Evolutionary conservation across 1,284 basidiomycete species (phyloP).

Genomic region (Moniliella sp.): DNA sequence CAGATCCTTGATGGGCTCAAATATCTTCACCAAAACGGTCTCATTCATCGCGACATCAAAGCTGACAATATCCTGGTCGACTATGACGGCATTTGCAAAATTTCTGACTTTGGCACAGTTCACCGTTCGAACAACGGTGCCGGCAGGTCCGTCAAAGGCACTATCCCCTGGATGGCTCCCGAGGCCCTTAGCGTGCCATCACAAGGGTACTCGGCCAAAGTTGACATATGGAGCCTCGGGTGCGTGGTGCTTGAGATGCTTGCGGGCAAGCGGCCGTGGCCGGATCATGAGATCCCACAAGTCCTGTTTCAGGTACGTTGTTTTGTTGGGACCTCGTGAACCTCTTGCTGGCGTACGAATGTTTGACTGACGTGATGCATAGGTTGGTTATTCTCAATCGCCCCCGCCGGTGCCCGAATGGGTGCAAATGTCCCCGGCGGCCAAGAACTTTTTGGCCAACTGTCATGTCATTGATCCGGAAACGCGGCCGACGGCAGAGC

Average conservation of each 20-base stretch:
- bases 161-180: conserved; percentile 98
- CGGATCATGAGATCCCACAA: conserved; percentile 61
- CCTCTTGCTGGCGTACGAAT: no score
- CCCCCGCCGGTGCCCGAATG: conserved; percentile 73
- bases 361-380: conserved; percentile 6
- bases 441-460: conserved; percentile 62
- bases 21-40: conserved; percentile 73
- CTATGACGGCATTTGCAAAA: conserved; percentile 77
- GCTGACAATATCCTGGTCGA: conserved; percentile 96
- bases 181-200: conserved; percentile 69
- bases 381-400: conserved; percentile 59
- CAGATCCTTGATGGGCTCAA: conserved; percentile 81
- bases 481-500: conserved; percentile 59
- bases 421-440: conserved; percentile 50
- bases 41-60: conserved; percentile 88
- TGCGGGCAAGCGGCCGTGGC: conserved; percentile 81
- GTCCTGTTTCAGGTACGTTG: conserved; percentile 68
- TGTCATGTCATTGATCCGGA: conserved; percentile 80
- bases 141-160: conserved; percentile 65
- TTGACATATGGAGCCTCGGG: conserved; percentile 93
- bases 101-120: conserved; percentile 66
- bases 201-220: conserved; percentile 68
- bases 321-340: no score
- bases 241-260: conserved; percentile 97
- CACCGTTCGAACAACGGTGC: conserved; percentile 42